Evolutionary conservation across 805 yeast genomes (phyloP).

Genomic region (Yamadazyma kitorensis): DNA sequence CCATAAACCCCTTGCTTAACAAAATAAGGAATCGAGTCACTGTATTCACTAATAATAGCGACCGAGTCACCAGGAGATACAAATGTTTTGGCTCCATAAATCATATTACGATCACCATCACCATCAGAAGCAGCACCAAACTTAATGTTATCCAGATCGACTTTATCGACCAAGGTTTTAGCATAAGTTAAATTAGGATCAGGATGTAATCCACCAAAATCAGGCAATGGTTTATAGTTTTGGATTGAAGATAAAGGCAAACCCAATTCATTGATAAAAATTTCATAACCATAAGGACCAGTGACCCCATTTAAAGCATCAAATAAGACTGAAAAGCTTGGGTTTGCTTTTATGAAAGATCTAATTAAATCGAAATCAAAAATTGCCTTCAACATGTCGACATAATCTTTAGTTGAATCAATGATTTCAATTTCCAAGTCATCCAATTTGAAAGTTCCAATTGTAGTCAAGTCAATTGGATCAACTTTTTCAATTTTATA

Average conservation of each 20-base stretch:
- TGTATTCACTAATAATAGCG: slow-evolving; percentile 94
- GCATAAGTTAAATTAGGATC: slow-evolving; percentile 98
- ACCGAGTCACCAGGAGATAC: slow-evolving; percentile 99
- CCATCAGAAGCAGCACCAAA: slow-evolving; percentile 99
- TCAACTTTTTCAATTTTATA: slow-evolving; percentile 53
- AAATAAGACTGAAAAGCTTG: slow-evolving; percentile 69
- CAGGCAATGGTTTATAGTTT: slow-evolving; percentile 76
- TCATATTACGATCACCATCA: slow-evolving; percentile 98
- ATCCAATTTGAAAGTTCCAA: slow-evolving; percentile 56
- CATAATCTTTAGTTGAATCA: slow-evolving; percentile 78
- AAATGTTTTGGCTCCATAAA: slow-evolving; percentile 90
- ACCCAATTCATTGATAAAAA: slow-evolving; percentile 83
- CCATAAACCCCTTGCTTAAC: slow-evolving; percentile 82
- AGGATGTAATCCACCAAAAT: slow-evolving; percentile 97
- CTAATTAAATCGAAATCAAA: slow-evolving; percentile 85
- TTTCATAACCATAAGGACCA: slow-evolving; percentile 88
- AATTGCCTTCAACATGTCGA: slow-evolving; percentile 72
- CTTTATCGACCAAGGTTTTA: slow-evolving; percentile 75
- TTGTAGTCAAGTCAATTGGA: slow-evolving; percentile 59
- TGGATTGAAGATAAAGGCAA: slow-evolving; percentile 69
- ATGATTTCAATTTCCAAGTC: slow-evolving; percentile 74
- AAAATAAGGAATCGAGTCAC: slow-evolving; percentile 88
- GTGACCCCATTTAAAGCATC: slow-evolving; percentile 95
- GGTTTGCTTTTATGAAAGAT: slow-evolving; percentile 55
- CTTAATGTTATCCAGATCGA: slow-evolving; percentile 76